phyloP scores from a whole-genome alignment of 1,284 basidiomycete genomes.

The Cutaneotrichosporon sp. region DNA sequence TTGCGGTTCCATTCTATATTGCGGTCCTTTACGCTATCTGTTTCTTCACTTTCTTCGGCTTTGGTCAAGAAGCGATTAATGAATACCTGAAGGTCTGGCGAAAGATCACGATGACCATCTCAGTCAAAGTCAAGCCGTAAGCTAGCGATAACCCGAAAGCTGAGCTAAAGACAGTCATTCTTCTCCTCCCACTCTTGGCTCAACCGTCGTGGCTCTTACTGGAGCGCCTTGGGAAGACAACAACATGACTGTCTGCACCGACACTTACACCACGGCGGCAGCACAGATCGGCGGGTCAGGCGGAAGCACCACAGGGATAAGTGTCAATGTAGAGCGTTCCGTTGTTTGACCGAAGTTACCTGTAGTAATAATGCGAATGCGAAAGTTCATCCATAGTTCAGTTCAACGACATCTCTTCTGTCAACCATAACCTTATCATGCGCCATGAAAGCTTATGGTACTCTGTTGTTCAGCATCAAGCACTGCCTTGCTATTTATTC shows the following conservation, averaged over 20 bases:
- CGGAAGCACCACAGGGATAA: slow-evolving; percentile 1
- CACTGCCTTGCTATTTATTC: too few relatives aligned
- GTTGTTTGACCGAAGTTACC: too few relatives aligned
- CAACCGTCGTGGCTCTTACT: neutral
- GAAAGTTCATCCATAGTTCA: too few relatives aligned
- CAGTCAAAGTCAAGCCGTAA: slow-evolving; percentile 1
- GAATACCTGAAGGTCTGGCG: slow-evolving; percentile 26
- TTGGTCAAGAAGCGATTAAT: slow-evolving; percentile 38
- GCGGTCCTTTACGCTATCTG: slow-evolving; percentile 30
- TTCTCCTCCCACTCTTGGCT: slow-evolving; percentile 1
- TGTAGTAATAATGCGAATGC: too few relatives aligned
- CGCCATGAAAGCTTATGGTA: too few relatives aligned
- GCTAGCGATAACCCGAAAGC: neutral
- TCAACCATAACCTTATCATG: too few relatives aligned
- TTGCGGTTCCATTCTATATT: slow-evolving; percentile 18
- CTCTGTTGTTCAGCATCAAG: too few relatives aligned
- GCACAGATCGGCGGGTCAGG: neutral
- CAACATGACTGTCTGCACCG: too few relatives aligned
- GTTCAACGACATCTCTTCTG: too few relatives aligned
- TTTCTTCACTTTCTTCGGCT: slow-evolving; percentile 48
- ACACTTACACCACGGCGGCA: neutral
- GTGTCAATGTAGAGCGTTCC: slow-evolving; percentile 14
- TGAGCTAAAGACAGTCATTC: too few relatives aligned
- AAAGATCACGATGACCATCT: neutral
- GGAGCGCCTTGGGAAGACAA: slow-evolving; percentile 2